phyloP scores from a whole-genome alignment of 2,329 filamentous ascomycete species.

The Exophiala xenobiotica region DNA sequence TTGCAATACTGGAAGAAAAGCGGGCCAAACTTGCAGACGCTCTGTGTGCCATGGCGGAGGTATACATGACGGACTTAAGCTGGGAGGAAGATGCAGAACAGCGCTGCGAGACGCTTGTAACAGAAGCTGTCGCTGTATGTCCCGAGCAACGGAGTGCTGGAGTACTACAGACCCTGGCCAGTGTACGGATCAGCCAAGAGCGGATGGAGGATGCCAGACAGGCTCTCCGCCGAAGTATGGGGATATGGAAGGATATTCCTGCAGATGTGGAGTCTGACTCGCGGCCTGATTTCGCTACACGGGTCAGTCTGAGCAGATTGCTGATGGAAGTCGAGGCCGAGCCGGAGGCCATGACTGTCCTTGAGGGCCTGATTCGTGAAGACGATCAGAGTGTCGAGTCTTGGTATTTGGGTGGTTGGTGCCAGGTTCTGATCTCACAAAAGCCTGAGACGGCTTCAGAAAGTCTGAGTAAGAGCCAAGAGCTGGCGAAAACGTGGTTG shows the following conservation, averaged over 20 bases:
- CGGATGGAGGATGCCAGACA: constrained; percentile 75
- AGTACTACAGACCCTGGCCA: constrained; percentile 93
- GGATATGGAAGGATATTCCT: constrained; percentile 77
- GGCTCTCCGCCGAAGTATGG: constrained; percentile 75
- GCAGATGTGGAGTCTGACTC: constrained; percentile 62
- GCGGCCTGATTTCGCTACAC: constrained; percentile 81
- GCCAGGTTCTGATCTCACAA: constrained; percentile 67
- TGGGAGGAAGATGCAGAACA: constrained; percentile 86
- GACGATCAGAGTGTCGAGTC: constrained; percentile 94
- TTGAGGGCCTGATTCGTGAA: constrained; percentile 79
- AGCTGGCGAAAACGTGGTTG: constrained; percentile 70
- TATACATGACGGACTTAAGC: constrained; percentile 98
- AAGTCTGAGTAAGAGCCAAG: constrained; percentile 38
- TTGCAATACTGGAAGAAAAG: constrained; percentile 47
- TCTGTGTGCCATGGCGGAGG: constrained; percentile 90
- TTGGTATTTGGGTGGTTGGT: constrained; percentile 97
- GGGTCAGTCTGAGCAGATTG: constrained; percentile 79
- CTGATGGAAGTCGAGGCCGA: constrained; percentile 90
- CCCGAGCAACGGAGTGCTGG: constrained; percentile 68
- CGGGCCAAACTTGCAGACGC: constrained; percentile 81
- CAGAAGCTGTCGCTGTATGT: constrained; percentile 82
- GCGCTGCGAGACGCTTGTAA: constrained; percentile 82
- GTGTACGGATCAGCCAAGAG: constrained; percentile 85
- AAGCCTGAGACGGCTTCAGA: constrained; percentile 44
- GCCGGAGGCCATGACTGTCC: constrained; percentile 76